Conservation (phyloP, 116 monocot species). For the Papilionanthe hybrid region DNA sequence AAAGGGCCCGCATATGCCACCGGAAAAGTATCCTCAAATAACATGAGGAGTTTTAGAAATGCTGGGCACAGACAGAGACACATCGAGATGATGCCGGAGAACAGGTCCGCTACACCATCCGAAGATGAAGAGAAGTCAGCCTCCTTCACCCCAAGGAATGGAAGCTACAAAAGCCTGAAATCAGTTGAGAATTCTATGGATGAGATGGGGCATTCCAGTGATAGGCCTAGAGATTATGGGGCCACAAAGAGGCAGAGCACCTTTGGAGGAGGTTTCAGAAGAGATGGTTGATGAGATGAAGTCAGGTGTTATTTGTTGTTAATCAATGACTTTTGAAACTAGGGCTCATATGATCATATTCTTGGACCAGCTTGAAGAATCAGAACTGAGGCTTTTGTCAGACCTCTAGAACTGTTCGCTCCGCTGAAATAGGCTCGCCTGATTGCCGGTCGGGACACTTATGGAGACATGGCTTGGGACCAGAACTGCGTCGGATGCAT, state of each 20-base stretch:
- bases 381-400: background rate
- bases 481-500: background rate
- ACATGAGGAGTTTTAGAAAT: constrained; percentile 31
- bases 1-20: constrained; percentile 33
- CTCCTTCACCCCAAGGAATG: constrained; percentile 28
- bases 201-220: constrained; percentile 21
- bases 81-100: constrained; percentile 32
- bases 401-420: background rate
- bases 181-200: constrained; percentile 18
- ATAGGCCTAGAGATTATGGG: constrained; percentile 28
- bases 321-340: background rate
- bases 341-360: background rate
- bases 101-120: constrained; percentile 16
- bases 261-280: constrained; percentile 11
- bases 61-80: constrained; percentile 39
- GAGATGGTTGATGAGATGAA: constrained; percentile 7
- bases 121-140: constrained; percentile 43
- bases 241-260: constrained; percentile 22
- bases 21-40: constrained; percentile 28
- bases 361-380: background rate
- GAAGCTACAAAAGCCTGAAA: constrained; percentile 28
- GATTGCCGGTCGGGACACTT: background rate
- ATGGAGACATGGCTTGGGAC: background rate
- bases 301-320: background rate
- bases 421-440: background rate